Base-by-base conservation (phyloP, 441 rosid genomes). In the Aquilaria agallochum region DNA sequence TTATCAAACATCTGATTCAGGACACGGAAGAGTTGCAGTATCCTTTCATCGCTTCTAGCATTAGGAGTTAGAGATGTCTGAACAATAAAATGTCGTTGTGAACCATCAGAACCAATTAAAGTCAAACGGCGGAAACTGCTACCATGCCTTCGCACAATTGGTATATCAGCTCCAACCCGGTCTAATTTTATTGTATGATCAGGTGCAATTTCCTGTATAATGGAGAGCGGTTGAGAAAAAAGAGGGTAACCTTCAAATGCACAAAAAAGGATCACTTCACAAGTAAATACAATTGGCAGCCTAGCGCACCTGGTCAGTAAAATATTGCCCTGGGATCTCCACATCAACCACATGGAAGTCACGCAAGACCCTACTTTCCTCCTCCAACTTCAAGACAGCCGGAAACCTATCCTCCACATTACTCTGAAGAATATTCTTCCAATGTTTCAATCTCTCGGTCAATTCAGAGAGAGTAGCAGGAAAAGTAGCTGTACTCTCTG, bases 1-100 rank as follows among this genome's bases (percentile, higher is more conserved):
- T 95, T 92, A 71, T 95, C 96, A 73, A 95, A 95, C 99, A 95
- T 95, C 78, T 90, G 96, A 83, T 95, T 92, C 97, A 95, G 84
- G 58, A 84, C 96, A 20, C 97, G 96, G 86, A 92, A 95, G 67
- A 95, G 95, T 82, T 92, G 99, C 70, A 95, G 73, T 61, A 95
- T 88, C 58, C 98, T 89, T 74, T 95, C 98, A 71, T 90, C 98
- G 69, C 99, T 95, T 72, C 96, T 78, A 33, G 99, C 99, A 74
- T 92, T 95, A 66, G 98, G 99, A 5, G 99, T 90, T 86, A 95
- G 77, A 68, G 99, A 92, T 59, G 99, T 92, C 78, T 90, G 99
- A 58, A 95, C 96, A 69, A 92, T 88, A 73, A 95, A 95, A 77
- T 92, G 96, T 45, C 88, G 83, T 66, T 90, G 97, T 55, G 97